Base-by-base conservation (phyloP, 108 stramenopile genomes). In the Stephanodiscus minutulus region DNA sequence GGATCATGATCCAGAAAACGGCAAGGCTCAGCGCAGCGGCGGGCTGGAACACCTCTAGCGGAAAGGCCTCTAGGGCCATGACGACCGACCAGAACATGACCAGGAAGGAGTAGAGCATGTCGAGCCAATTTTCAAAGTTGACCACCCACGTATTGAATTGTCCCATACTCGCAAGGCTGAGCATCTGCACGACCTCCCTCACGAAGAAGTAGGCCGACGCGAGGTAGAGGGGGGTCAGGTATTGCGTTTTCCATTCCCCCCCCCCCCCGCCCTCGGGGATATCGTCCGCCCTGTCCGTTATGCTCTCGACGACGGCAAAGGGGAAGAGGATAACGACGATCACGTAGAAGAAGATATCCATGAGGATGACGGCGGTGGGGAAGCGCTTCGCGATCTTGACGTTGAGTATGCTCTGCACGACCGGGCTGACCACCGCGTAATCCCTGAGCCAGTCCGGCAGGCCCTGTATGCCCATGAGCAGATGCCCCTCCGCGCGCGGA, bases 401-500 rank as follows among this genome's bases (percentile, higher is more conserved):
- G 63, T 93, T 93, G 15, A 93, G 64, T 17, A 89, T 58, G 52
- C 68, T 70, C 46, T 93, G 92, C 10, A 93, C 87, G 3, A 68
- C 70, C 7, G 65, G 82, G 71, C 78, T 76, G 13, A 90, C 65
- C 12, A 91, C 90, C 0, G 92, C 89, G 47, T 53, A 15, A 44
- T 93, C 92, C 21, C 61, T 63, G 31, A 93, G 58, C 80, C 82
- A 88, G 20, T 74, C 72, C 15, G 92, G 92, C 44, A 93, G 66
- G 7, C 67, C 68, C 58, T 91, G 92, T 43, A 93, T 63, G 10
- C 89, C 87, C 33, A 85, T 86, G n/a, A 93, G 85, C 61, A 93
- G 85, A 56, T 89, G 86, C 2, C 88, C 87, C 10, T 84, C 91
- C 1, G 92, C 87, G 24, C 70, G 56, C 1, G 92, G 89, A 47